phyloP scores from a whole-genome alignment of 257 asterid species.

The Solanum commersonii region DNA sequence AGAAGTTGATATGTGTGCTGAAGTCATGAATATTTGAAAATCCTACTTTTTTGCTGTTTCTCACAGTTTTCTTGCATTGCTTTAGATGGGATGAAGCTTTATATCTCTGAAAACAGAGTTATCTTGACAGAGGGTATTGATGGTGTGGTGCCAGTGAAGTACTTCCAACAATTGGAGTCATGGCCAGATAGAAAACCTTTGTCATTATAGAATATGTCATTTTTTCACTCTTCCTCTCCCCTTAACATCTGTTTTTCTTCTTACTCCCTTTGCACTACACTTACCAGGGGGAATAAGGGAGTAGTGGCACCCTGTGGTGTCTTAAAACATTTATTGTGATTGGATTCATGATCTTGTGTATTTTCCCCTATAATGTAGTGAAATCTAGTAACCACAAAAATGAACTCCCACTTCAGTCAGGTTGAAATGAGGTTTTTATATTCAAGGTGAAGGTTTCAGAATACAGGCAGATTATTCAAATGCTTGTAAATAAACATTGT shows the following conservation, averaged over 20 bases:
- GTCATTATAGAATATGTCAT: constrained; percentile 3
- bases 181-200: constrained; percentile 70
- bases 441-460: background rate
- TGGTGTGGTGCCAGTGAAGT: constrained; percentile 69
- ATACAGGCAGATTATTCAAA: background rate
- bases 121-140: constrained; percentile 87
- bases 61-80: background rate
- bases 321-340: background rate
- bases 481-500: background rate
- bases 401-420: background rate
- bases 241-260: background rate
- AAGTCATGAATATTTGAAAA: background rate
- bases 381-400: background rate
- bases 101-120: constrained; percentile 80
- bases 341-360: background rate
- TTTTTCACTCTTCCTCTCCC: background rate
- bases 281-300: background rate
- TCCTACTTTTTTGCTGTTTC: background rate
- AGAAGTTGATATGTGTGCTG: background rate
- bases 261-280: background rate
- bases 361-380: background rate
- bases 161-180: constrained; percentile 68
- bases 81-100: constrained; percentile 87
- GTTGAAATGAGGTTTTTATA: background rate
- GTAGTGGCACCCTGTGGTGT: background rate